Conservation (phyloP, 306 rosid species). For the Quercus gilva region DNA sequence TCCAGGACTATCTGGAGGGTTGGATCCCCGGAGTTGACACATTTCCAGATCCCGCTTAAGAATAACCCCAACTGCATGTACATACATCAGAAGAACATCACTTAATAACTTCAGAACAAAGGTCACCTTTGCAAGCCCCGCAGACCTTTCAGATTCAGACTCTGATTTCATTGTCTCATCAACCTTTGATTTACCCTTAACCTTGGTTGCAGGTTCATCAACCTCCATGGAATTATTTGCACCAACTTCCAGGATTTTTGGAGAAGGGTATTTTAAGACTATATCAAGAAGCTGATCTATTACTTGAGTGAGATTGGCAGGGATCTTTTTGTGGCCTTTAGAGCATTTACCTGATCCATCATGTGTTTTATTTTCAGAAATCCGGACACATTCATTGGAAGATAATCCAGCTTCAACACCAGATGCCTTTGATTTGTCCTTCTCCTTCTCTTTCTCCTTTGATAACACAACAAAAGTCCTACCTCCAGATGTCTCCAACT, state of each 20-base stretch:
- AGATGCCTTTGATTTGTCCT: slow-evolving; percentile 69
- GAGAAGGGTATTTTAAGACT: slow-evolving; percentile 72
- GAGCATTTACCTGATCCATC: slow-evolving; percentile 83
- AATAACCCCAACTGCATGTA: slow-evolving; percentile 87
- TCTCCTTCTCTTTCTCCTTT: slow-evolving; percentile 87
- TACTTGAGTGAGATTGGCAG: slow-evolving; percentile 88
- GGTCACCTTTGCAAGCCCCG: slow-evolving; percentile 89
- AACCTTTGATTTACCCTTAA: slow-evolving; percentile 94
- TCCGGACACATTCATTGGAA: slow-evolving; percentile 72
- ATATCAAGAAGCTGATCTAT: slow-evolving; percentile 95
- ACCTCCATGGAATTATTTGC: slow-evolving; percentile 71
- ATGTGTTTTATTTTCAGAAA: slow-evolving; percentile 73
- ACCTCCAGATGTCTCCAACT: slow-evolving; percentile 90
- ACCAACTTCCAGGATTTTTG: slow-evolving; percentile 52
- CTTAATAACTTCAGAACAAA: slow-evolving; percentile 92
- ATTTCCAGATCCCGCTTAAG: slow-evolving; percentile 89
- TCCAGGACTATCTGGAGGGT: slow-evolving; percentile 60
- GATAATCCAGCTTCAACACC: slow-evolving; percentile 64
- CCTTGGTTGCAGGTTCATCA: slow-evolving; percentile 86
- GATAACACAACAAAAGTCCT: slow-evolving; percentile 74
- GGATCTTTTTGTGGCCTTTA: slow-evolving; percentile 87
- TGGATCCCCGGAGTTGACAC: slow-evolving; percentile 77
- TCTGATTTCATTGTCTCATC: slow-evolving; percentile 56
- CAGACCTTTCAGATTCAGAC: slow-evolving; percentile 79
- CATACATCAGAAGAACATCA: slow-evolving; percentile 92